Evolutionary conservation across 257 asterid genomes (phyloP).

Genomic region (Paraleonurus japonicus): DNA sequence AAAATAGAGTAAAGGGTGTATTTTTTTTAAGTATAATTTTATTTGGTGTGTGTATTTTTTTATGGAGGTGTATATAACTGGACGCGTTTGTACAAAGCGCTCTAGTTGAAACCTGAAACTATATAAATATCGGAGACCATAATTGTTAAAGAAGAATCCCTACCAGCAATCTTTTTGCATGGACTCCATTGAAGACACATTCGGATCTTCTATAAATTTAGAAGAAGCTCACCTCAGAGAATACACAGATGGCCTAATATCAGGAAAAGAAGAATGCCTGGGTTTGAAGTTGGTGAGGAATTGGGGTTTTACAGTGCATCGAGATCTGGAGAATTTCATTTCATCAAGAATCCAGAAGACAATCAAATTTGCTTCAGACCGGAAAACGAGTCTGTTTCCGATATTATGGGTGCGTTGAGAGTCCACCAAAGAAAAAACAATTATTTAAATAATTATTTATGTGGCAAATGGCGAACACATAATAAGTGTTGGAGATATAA

Average conservation of each 20-base stretch:
- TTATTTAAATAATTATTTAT: no score
- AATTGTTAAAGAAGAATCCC: no score
- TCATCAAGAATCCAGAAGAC: conserved; percentile 42
- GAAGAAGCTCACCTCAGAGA: conserved; percentile 55
- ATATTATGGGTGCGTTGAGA: conserved; percentile 49
- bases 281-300: conserved; percentile 65
- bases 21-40: no score
- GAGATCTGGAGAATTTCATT: conserved; percentile 46
- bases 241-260: conserved; percentile 48
- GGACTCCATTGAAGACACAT: conserved; percentile 51
- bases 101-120: no score
- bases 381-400: conserved; percentile 52
- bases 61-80: no score
- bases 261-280: conserved; percentile 62
- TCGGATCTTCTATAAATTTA: conserved; percentile 47
- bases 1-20: no score
- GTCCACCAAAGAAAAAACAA: no score
- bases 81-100: no score
- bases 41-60: no score
- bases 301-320: conserved; percentile 62
- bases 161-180: conserved; percentile 12
- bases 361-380: conserved; percentile 46
- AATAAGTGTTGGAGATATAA: no score
- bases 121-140: no score
- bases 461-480: no score